Evolutionary conservation across 1,139 yeast species (phyloP).

Genomic region (Zygosaccharomyces sapae): DNA sequence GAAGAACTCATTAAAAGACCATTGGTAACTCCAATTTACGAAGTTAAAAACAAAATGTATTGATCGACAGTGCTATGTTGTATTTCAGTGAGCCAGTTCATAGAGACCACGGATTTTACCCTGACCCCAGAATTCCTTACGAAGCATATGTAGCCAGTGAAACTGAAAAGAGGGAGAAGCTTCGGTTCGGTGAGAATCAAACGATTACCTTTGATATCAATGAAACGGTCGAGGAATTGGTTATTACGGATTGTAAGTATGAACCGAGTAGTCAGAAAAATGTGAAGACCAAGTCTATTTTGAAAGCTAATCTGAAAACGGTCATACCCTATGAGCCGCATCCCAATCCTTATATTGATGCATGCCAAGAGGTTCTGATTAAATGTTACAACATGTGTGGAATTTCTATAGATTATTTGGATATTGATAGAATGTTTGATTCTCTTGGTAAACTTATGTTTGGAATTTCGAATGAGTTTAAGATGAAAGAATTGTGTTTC

Average conservation of each 20-base stretch:
- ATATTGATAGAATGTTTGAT: conserved; percentile 3
- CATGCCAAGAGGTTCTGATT: conserved; percentile 2
- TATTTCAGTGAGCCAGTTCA: conserved; percentile 1
- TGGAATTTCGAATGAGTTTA: conserved; percentile 4
- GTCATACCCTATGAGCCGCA: conserved; percentile 1
- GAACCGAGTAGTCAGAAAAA: background rate
- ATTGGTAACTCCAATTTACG: conserved; percentile 1
- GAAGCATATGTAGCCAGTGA: background rate
- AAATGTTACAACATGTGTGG: conserved; percentile 4
- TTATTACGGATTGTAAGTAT: background rate
- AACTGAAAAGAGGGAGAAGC: background rate
- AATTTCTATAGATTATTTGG: conserved; percentile 2
- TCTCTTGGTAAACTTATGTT: conserved; percentile 1
- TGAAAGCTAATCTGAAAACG: background rate
- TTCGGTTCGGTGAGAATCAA: conserved; percentile 1
- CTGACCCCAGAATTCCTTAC: conserved; percentile 3
- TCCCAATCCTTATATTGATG: conserved; percentile 2
- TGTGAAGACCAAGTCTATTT: background rate
- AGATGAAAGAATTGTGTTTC: conserved; percentile 3
- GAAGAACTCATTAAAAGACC: background rate
- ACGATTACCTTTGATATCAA: conserved; percentile 1
- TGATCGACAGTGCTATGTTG: conserved; percentile 4
- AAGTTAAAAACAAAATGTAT: conserved; percentile 1
- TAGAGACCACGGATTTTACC: conserved; percentile 2
- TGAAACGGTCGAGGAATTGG: background rate